Base-by-base conservation (phyloP, 192 early-diverging fungal species). In the Coemansia sp. region DNA sequence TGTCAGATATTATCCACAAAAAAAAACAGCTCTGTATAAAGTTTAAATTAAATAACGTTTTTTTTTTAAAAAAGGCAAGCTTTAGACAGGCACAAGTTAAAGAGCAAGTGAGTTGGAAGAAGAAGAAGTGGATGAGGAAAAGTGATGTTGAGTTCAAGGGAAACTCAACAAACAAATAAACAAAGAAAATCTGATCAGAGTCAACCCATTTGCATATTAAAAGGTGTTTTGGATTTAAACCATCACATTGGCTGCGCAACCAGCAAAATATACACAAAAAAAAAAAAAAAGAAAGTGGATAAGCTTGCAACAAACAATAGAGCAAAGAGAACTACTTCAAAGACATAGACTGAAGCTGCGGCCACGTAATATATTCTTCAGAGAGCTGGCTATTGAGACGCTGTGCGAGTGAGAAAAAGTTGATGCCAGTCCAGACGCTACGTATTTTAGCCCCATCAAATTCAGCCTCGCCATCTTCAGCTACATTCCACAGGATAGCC, bases 331-430 rank as follows among this genome's bases (percentile, higher is more conserved):
- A n/a, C 30, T 39, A 39, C 32, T 57, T 64, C 1, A 51, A 29
- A 22, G 61, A 54, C 32, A 71, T 51, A 0, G 31, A 27, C 31
- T 74, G 68, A 4, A 80, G 9, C 17, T 59, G n/a, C 19, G 36
- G 14, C 78, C 78, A 81, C 1, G 59, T 64, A n/a, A 62, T 70
- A 56, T 66, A 72, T 74, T 72, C 78, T 5, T 76, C 74, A 8
- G 66, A 63, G 0, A 63, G 27, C 52, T 72, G 67, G 56, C 24
- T 69, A 33, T 60, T 67, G 14, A 81, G 54, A n/a, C 74, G 65
- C 67, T 66, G 67, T 8, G 78, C 78, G 22, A 81, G 63, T 2
- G 66, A 32, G 36, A 57, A 64, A 31, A 81, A 76, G 32, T 73
- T 75, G 29, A 72, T 36, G 4, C 74, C 70, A 0, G 39, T 32